Conservation (phyloP, 2,329 filamentous ascomycete species). For the Rosellinia necatrix region DNA sequence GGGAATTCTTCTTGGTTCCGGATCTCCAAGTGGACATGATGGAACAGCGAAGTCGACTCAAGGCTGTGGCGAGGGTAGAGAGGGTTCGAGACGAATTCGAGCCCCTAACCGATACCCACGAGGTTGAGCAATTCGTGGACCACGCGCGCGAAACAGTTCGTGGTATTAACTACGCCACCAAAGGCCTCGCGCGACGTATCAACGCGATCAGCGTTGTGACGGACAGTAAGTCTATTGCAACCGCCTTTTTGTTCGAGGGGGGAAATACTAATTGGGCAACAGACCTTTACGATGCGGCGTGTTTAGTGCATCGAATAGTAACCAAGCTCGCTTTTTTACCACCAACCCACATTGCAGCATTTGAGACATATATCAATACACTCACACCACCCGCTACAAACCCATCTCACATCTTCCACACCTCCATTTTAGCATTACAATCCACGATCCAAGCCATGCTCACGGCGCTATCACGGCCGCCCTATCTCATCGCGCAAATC, state of each 20-base stretch:
- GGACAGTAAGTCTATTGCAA: conserved; percentile 53
- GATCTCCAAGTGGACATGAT: conserved; percentile 91
- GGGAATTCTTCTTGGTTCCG: conserved; percentile 98
- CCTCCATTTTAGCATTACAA: conserved; percentile 77
- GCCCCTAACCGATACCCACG: conserved; percentile 79
- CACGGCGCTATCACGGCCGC: conserved; percentile 76
- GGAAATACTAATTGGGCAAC: conserved; percentile 19
- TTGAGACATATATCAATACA: conserved; percentile 72
- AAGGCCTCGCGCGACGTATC: conserved; percentile 78
- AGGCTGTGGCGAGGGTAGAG: conserved; percentile 81
- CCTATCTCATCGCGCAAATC: conserved; percentile 77
- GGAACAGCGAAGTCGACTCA: conserved; percentile 83
- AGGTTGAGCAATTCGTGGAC: conserved; percentile 91
- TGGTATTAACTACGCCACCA: conserved; percentile 80
- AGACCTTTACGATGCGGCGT: conserved; percentile 72
- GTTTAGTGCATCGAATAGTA: conserved; percentile 57
- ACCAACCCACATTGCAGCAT: conserved; percentile 66
- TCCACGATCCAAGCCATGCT: conserved; percentile 83
- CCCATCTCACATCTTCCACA: conserved; percentile 74
- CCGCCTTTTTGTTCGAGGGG: not conserved
- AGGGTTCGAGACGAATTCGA: conserved; percentile 87
- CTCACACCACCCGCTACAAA: conserved; percentile 71
- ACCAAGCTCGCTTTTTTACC: conserved; percentile 70
- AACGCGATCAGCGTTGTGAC: conserved; percentile 72
- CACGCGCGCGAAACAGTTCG: conserved; percentile 90